Evolutionary conservation across 306 rosid species (phyloP).

Genomic region (Erythrophleum fordii): DNA sequence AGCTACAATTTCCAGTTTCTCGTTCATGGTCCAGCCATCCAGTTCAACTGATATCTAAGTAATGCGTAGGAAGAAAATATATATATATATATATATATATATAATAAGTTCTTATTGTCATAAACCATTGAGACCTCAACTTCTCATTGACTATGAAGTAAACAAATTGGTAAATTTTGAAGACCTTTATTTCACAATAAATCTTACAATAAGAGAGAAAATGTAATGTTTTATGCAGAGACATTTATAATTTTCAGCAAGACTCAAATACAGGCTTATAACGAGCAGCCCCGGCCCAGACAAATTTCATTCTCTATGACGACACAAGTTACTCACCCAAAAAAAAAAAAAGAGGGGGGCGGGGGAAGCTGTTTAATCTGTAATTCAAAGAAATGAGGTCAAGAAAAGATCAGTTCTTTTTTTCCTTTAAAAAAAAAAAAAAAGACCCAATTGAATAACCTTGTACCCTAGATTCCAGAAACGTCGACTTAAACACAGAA

Average conservation of each 20-base stretch:
- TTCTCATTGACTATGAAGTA: neutral
- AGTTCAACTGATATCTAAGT: neutral
- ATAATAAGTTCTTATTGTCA: neutral
- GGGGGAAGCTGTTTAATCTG: neutral
- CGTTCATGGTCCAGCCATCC: neutral
- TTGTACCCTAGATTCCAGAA: neutral
- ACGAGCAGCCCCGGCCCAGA: neutral
- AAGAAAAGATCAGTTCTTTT: neutral
- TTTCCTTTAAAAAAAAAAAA: neutral
- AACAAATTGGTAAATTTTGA: neutral
- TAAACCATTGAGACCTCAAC: neutral
- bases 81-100: too few species aligned
- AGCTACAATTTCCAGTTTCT: neutral
- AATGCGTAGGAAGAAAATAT: neutral
- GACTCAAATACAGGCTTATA: neutral
- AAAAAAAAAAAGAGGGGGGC: neutral
- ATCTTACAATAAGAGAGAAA: neutral
- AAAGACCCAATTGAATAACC: neutral
- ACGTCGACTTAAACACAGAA: neutral
- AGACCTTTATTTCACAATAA: neutral
- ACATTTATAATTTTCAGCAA: neutral
- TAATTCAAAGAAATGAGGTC: neutral
- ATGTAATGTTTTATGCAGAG: neutral
- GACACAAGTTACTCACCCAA: neutral
- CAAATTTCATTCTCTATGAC: neutral